Percentiles rank a stretch among this genome's conserved stretches.
phyloP scores from a whole-genome alignment of 306 rosid species.

The Coriaria nepalensis region DNA sequence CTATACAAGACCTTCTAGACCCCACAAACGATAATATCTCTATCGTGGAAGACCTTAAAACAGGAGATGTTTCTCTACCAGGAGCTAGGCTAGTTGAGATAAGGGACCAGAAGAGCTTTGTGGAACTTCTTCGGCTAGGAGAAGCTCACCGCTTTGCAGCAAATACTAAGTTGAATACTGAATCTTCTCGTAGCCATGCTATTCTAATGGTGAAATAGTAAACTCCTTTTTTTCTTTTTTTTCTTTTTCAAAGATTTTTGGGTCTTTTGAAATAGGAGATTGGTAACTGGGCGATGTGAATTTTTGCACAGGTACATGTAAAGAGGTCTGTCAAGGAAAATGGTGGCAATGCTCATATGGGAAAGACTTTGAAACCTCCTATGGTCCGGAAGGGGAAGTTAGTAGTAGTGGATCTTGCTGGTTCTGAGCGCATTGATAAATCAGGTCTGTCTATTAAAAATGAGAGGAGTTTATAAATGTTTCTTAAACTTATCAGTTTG shows the following conservation, averaged over 20 bases:
- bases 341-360: constrained; percentile 39
- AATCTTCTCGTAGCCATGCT: constrained; percentile 99
- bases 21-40: constrained; percentile 87
- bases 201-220: constrained; percentile 86
- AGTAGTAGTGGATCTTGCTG: constrained; percentile 97
- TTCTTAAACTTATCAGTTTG: no score
- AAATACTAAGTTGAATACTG: constrained; percentile 86
- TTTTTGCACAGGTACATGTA: constrained; percentile 55
- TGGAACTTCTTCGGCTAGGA: constrained; percentile 78
- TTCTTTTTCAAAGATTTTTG: no score
- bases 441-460: constrained; percentile 68
- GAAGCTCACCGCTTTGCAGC: constrained; percentile 98
- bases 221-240: constrained; percentile 14
- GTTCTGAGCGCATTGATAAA: constrained; percentile 93
- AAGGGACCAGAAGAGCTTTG: constrained; percentile 70
- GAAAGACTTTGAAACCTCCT: constrained; percentile 63
- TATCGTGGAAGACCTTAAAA: constrained; percentile 87
- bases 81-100: constrained; percentile 84
- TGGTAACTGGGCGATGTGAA: constrained; percentile 7
- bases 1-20: constrained; percentile 87
- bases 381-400: constrained; percentile 77
- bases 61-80: constrained; percentile 92
- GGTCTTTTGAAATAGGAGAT: constrained; percentile 15
- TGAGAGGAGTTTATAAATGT: constrained; percentile 1
- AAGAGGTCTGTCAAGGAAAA: constrained; percentile 69